Evolutionary conservation across 2,329 filamentous ascomycete genomes (phyloP).

Genomic region (Aspergillus flavus): DNA sequence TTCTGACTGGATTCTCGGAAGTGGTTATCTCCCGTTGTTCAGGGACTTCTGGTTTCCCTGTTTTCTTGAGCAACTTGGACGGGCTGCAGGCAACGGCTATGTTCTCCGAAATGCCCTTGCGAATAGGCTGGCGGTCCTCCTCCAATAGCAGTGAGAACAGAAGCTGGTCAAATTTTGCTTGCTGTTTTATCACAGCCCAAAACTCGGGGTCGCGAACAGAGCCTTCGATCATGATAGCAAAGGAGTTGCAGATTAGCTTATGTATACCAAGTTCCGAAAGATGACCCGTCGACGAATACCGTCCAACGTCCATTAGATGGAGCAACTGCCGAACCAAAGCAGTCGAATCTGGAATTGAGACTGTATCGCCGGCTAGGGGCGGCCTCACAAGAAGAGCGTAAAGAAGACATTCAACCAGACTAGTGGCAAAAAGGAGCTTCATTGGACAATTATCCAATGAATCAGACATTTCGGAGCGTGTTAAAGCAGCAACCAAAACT

Average conservation of each 20-base stretch:
- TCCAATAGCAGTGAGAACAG: conserved; percentile 47
- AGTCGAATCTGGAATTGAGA: conserved; percentile 37
- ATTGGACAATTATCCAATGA: conserved; percentile 48
- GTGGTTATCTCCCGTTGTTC: conserved; percentile 12
- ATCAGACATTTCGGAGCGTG: conserved; percentile 57
- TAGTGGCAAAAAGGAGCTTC: conserved; percentile 54
- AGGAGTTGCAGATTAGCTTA: conserved; percentile 46
- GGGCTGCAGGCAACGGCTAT: conserved; percentile 41
- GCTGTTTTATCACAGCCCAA: conserved; percentile 48
- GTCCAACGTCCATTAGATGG: conserved; percentile 35
- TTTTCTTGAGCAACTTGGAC: conserved; percentile 34
- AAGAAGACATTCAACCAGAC: conserved; percentile 61
- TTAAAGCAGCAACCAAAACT: conserved; percentile 63
- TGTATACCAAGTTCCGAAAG: conserved; percentile 26
- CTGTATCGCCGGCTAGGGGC: conserved; percentile 27
- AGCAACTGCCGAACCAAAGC: conserved; percentile 41
- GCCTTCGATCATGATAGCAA: conserved; percentile 53
- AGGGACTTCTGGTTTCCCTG: conserved; percentile 23
- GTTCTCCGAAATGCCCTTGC: conserved; percentile 42
- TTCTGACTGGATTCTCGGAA: conserved; percentile 31
- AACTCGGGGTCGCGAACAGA: conserved; percentile 50
- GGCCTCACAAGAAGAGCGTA: conserved; percentile 49
- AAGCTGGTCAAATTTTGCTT: conserved; percentile 40
- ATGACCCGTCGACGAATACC: conserved; percentile 15
- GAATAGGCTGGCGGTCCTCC: conserved; percentile 44